phyloP scores from a whole-genome alignment of 768 basidiomycete genomes.

The Agrocybe pediades region DNA sequence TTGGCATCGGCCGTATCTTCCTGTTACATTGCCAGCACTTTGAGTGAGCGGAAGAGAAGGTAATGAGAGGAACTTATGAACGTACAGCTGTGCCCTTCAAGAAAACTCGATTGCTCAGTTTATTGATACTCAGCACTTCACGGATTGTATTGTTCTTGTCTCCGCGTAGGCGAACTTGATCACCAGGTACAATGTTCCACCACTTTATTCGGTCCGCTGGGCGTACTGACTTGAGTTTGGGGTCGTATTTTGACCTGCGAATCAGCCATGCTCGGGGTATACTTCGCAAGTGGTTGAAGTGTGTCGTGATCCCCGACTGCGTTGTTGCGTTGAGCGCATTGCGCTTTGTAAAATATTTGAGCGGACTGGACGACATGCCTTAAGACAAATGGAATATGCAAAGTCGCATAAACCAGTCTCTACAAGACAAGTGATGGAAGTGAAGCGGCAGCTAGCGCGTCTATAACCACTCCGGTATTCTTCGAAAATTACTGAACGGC shows the following conservation, averaged over 20 bases:
- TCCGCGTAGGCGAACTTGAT: constrained; percentile 71
- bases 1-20: constrained; percentile 17
- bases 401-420: background rate
- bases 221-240: constrained; percentile 55
- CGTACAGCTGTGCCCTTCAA: constrained; percentile 45
- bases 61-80: constrained; percentile 8
- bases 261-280: constrained; percentile 58
- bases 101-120: constrained; percentile 67
- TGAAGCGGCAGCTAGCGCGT: background rate
- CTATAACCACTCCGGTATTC: constrained; percentile 1
- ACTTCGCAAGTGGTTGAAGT: constrained; percentile 66
- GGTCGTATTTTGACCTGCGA: constrained; percentile 44
- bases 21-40: constrained; percentile 12
- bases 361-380: constrained; percentile 11
- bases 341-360: constrained; percentile 12
- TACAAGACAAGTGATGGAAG: background rate
- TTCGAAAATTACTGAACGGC: constrained; percentile 11
- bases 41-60: constrained; percentile 1
- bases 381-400: background rate
- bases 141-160: constrained; percentile 60
- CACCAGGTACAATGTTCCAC: constrained; percentile 89
- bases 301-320: constrained; percentile 56
- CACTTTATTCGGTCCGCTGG: constrained; percentile 74
- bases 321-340: constrained; percentile 48
- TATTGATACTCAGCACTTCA: constrained; percentile 76